Evolutionary conservation across 306 rosid species (phyloP).

Genomic region (Psophocarpus tetragonolobus): DNA sequence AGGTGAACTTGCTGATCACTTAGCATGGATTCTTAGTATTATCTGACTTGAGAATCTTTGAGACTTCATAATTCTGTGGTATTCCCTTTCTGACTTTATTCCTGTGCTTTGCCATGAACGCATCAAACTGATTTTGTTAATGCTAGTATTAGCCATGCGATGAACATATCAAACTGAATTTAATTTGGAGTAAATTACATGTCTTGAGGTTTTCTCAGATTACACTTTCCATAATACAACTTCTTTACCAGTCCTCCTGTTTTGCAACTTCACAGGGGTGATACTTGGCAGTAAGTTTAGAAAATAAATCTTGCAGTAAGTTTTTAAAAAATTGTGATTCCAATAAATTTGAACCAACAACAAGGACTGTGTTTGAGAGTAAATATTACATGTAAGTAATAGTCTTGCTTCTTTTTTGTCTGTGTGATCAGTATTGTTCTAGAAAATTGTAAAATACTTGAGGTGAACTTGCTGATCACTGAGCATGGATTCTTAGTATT

Average conservation of each 20-base stretch:
- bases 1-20: background rate
- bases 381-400: background rate
- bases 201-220: too few species aligned
- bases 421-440: background rate
- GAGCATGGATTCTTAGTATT: background rate
- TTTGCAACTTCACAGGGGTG: conserved; percentile 35
- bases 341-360: too few species aligned
- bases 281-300: background rate
- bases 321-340: too few species aligned
- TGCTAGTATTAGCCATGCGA: too few species aligned
- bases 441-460: background rate
- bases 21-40: background rate
- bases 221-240: too few species aligned
- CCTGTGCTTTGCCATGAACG: background rate
- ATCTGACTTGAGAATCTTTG: background rate
- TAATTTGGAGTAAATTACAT: too few species aligned
- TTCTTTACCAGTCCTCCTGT: too few species aligned
- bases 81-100: background rate
- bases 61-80: background rate
- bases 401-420: background rate
- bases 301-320: background rate
- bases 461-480: background rate
- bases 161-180: too few species aligned
- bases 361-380: background rate
- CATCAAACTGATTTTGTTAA: background rate